Conservation (phyloP, 805 yeast genomes). For the Nakazawaea sp. region DNA sequence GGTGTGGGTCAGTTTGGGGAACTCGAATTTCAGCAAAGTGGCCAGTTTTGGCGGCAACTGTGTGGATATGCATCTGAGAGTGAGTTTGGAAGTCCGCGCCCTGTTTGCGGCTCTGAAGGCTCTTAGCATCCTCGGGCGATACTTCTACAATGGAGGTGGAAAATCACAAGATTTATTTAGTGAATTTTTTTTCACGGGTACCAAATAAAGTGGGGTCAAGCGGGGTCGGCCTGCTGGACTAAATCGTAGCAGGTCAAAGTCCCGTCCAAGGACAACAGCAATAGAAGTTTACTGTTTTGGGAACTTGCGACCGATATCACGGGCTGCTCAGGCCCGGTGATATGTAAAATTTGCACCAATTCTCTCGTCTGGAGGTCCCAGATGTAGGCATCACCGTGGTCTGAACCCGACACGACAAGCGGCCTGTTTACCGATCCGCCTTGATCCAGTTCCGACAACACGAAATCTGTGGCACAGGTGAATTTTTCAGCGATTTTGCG, state of each 20-base stretch:
- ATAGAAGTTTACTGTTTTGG: slow-evolving; percentile 30
- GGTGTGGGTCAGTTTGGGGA: slow-evolving; percentile 21
- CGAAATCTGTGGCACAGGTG: slow-evolving; percentile 46
- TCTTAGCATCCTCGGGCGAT: too few species aligned
- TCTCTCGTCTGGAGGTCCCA: slow-evolving; percentile 66
- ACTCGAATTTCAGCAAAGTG: slow-evolving; percentile 15
- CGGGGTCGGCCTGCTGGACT: too few species aligned
- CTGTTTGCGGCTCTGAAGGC: too few species aligned
- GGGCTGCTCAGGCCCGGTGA: slow-evolving; percentile 15
- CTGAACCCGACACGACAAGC: slow-evolving; percentile 56
- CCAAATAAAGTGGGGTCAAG: too few species aligned
- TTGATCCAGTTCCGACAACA: slow-evolving; percentile 24
- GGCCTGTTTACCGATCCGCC: slow-evolving; percentile 16
- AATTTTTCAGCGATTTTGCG: slow-evolving; percentile 39
- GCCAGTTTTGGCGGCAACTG: slow-evolving; percentile 6
- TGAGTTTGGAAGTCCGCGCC: too few species aligned
- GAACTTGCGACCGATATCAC: slow-evolving; percentile 35
- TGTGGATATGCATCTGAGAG: too few species aligned
- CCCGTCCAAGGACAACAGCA: slow-evolving; percentile 24
- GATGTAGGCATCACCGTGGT: slow-evolving; percentile 41
- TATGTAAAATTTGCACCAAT: slow-evolving; percentile 26
- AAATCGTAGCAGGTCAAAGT: slow-evolving; percentile 3
- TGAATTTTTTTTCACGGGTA: too few species aligned
- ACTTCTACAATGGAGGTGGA: too few species aligned
- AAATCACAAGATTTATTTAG: too few species aligned